Conservation (phyloP, 2,329 filamentous ascomycete species). For the Colletotrichum sp. region DNA sequence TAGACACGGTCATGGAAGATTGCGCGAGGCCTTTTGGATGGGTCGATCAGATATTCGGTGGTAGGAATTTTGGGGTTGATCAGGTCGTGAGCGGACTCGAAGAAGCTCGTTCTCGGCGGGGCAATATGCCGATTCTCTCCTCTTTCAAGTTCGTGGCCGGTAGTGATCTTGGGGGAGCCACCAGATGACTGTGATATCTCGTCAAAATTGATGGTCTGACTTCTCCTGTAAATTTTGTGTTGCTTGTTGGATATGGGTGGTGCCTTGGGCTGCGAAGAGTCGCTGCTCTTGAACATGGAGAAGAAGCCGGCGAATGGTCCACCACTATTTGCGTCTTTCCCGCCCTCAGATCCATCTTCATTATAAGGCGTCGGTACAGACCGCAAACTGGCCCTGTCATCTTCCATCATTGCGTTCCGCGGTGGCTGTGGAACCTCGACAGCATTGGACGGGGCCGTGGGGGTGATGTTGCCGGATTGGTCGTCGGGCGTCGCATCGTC, state of each 20-base stretch:
- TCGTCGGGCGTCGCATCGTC: slow-evolving; percentile 19
- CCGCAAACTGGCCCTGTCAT: slow-evolving; percentile 65
- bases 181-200: slow-evolving; percentile 36
- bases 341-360: slow-evolving; percentile 23
- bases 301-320: slow-evolving; percentile 69
- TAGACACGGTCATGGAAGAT: slow-evolving; percentile 98
- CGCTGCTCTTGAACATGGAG: slow-evolving; percentile 73
- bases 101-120: slow-evolving; percentile 89
- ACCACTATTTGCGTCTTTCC: slow-evolving; percentile 32
- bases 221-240: slow-evolving; percentile 75
- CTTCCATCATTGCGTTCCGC: slow-evolving; percentile 68
- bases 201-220: slow-evolving; percentile 71
- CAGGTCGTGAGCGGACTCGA: slow-evolving; percentile 92
- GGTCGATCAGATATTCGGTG: slow-evolving; percentile 82
- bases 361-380: slow-evolving; percentile 43
- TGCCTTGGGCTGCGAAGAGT: slow-evolving; percentile 45
- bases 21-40: slow-evolving; percentile 79
- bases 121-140: slow-evolving; percentile 60
- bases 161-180: slow-evolving; percentile 49
- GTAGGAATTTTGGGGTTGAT: slow-evolving; percentile 88
- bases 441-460: slow-evolving; percentile 38
- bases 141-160: slow-evolving; percentile 53
- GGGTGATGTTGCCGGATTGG: slow-evolving; percentile 18
- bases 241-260: slow-evolving; percentile 62
- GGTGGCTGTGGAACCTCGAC: slow-evolving; percentile 74